Evolutionary conservation across 164 flowering plant genomes (phyloP).

Genomic region (Saururus chinensis): DNA sequence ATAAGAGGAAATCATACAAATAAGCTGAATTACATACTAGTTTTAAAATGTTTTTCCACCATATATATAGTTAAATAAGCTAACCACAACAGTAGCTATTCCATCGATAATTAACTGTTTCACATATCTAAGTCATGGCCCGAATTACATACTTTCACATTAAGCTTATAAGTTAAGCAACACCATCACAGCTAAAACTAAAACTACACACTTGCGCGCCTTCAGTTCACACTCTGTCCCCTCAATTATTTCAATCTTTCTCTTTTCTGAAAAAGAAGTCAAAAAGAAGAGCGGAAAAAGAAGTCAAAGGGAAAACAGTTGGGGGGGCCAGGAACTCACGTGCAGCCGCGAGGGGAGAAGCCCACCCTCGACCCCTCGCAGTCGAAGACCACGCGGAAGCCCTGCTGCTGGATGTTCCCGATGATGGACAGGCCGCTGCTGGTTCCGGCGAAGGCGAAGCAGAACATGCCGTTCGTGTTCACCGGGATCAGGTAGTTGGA

Average conservation of each 20-base stretch:
- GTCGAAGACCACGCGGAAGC: slow-evolving; percentile 78
- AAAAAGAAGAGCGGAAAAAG: no score
- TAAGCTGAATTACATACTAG: no score
- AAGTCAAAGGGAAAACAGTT: not conserved
- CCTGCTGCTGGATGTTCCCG: slow-evolving; percentile 96
- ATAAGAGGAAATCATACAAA: no score
- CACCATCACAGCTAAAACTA: no score
- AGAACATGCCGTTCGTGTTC: slow-evolving; percentile 49
- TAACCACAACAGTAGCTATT: no score
- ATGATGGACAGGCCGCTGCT: slow-evolving; percentile 69
- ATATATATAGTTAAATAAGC: no score
- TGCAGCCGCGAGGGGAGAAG: slow-evolving; percentile 68
- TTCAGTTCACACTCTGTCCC: not conserved
- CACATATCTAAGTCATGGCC: no score
- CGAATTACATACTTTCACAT: no score
- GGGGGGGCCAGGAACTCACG: slow-evolving; percentile 12
- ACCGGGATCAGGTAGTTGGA: slow-evolving; percentile 85
- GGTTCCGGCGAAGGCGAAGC: slow-evolving; percentile 94
- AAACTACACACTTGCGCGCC: no score
- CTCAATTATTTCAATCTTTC: not conserved
- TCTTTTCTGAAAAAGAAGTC: not conserved
- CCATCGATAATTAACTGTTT: no score
- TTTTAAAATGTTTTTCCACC: no score
- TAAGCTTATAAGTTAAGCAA: no score
- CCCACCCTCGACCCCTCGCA: slow-evolving; percentile 61